Conservation (phyloP, 306 rosid genomes). For the Medicago arabica region DNA sequence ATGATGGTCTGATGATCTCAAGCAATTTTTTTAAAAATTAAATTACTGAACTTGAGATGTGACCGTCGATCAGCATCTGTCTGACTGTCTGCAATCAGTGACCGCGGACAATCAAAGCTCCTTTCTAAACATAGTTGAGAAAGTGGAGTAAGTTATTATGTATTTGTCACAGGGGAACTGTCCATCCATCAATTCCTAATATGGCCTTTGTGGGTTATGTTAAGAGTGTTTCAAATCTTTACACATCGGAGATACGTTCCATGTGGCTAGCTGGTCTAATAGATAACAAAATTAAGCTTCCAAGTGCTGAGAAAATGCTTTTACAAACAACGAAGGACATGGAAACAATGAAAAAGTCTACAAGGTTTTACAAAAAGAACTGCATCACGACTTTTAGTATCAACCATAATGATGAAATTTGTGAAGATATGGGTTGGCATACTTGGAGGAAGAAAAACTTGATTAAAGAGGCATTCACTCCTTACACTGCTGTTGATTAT, state of each 20-base stretch:
- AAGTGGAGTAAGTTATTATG: neutral
- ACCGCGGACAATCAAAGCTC: too few relatives aligned
- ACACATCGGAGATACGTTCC: conserved; percentile 65
- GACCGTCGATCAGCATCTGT: too few relatives aligned
- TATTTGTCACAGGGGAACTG: conserved; percentile 60
- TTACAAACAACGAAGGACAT: conserved; percentile 54
- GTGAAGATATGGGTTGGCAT: conserved; percentile 76
- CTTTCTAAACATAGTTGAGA: too few relatives aligned
- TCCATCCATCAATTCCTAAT: conserved; percentile 68
- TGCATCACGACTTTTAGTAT: conserved; percentile 76
- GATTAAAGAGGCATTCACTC: conserved; percentile 66
- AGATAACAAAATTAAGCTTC: conserved; percentile 67
- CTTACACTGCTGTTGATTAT: conserved; percentile 44
- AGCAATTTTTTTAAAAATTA: too few relatives aligned
- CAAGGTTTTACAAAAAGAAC: conserved; percentile 41
- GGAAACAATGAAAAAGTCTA: conserved; percentile 58
- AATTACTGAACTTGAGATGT: too few relatives aligned
- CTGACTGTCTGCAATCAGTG: too few relatives aligned
- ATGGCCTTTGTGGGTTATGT: conserved; percentile 28
- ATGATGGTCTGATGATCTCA: too few relatives aligned
- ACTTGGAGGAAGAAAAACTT: conserved; percentile 76
- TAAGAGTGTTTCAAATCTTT: conserved; percentile 72
- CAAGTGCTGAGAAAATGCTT: conserved; percentile 65
- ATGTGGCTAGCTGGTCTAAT: conserved; percentile 68
- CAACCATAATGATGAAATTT: conserved; percentile 67